Percentiles rank a stretch among this genome's conserved stretches.
Conservation (phyloP, 768 basidiomycete genomes). For the Leccinum uliginosum region DNA sequence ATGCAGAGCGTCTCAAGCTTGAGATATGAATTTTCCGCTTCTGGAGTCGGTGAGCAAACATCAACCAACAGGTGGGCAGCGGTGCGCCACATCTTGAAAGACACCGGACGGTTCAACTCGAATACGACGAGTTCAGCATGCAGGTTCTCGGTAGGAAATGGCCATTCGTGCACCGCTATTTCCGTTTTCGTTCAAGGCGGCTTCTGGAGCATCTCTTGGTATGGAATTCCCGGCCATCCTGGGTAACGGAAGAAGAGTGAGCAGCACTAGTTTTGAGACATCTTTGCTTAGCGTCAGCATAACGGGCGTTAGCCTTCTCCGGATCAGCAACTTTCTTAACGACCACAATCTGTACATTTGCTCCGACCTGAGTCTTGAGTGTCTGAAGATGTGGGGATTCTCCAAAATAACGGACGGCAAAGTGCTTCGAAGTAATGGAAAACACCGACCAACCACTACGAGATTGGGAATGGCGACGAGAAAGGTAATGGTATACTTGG, state of each 20-base stretch:
- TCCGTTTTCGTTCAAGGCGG: conserved; percentile 16
- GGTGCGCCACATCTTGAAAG: conserved; percentile 42
- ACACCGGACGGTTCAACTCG: conserved; percentile 37
- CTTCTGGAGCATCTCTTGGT: conserved; percentile 29
- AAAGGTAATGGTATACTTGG: conserved; percentile 29
- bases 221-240: conserved; percentile 5
- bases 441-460: conserved; percentile 33
- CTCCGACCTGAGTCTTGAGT: conserved; percentile 31
- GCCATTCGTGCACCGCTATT: conserved; percentile 44
- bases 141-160: conserved; percentile 31
- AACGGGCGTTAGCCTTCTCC: conserved; percentile 11
- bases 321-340: conserved; percentile 30
- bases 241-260: background rate
- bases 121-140: conserved; percentile 35
- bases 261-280: background rate
- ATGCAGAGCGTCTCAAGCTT: conserved; percentile 4
- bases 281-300: conserved; percentile 17
- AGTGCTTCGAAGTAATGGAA: conserved; percentile 17
- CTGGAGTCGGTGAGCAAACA: conserved; percentile 23
- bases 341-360: conserved; percentile 17
- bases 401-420: conserved; percentile 35
- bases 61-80: conserved; percentile 37
- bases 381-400: conserved; percentile 19
- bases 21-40: conserved; percentile 8
- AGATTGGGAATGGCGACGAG: conserved; percentile 21